Evolutionary conservation across 2,329 filamentous ascomycete species (phyloP).

Genomic region (Sporothrix inflata): DNA sequence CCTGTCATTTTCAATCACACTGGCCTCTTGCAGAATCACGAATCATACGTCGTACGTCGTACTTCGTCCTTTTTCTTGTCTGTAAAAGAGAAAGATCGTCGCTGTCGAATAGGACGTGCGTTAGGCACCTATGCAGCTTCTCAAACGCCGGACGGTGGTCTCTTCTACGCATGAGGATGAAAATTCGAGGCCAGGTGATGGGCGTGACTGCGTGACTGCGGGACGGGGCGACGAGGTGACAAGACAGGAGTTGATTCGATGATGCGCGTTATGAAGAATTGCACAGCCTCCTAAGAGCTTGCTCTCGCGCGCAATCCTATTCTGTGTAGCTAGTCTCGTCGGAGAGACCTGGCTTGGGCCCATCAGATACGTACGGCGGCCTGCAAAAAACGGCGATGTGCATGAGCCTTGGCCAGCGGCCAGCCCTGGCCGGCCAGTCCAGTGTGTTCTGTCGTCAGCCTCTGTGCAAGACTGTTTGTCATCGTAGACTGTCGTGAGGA

Average conservation of each 20-base stretch:
- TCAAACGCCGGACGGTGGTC: background rate
- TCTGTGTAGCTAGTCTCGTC: background rate
- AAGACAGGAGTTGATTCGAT: background rate
- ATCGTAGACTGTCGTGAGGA: too few species aligned
- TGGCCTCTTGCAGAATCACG: background rate
- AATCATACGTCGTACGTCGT: too few species aligned
- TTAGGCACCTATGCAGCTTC: background rate
- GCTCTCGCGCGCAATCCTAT: background rate
- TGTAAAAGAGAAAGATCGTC: conserved; percentile 1
- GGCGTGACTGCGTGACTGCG: background rate
- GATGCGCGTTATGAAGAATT: background rate
- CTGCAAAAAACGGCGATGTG: background rate
- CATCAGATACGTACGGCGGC: background rate
- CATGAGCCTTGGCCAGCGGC: background rate
- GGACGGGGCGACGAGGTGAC: background rate
- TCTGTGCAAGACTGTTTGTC: too few species aligned
- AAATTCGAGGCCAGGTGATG: background rate
- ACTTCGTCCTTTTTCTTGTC: too few species aligned
- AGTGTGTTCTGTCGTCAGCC: too few species aligned
- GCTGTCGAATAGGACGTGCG: background rate
- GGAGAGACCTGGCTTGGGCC: background rate
- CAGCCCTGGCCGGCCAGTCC: too few species aligned
- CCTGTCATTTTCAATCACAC: background rate
- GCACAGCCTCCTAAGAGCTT: background rate
- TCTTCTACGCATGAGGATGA: background rate